Base-by-base conservation (phyloP, 2,329 filamentous ascomycete genomes). In the Ceratocystis variospora region DNA sequence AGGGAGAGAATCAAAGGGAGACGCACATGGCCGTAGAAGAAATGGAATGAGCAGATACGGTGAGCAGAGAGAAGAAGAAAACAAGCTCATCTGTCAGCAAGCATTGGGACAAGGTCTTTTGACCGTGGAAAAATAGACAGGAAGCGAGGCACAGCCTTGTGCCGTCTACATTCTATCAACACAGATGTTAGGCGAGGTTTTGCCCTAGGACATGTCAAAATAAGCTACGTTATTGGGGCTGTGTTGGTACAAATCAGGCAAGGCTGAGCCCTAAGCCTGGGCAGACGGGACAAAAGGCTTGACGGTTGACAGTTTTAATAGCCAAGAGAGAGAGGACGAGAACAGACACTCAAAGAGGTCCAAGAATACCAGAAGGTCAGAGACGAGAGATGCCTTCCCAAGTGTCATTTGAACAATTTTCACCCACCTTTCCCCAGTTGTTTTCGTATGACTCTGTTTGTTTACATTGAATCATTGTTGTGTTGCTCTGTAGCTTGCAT, bases 201-300 rank as follows among this genome's bases (percentile, higher is more conserved):
- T 33, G 28, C 53, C 53, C 53, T 59, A 31, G 53, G 28, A 59
- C 33, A 37, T 59, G 53, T 59, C 53, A 59, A 59, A 59, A 59
- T 59, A 59, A 59, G 53, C 53, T 59, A 59, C 53, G 53, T 59
- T 59, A 59, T 59, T 59, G 53, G 17, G 53, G 53, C 53, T 59
- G 53, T 59, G 53, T 59, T 59, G 28, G 12, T 59, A 25, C 53
- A 50, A 50, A 50, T 4, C 25, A 37, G 53, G 17, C 53, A 59
- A 33, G 28, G 53, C 53, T 33, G 53, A 59, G n/a, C 53, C 19
- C 15, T 25, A 41, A 50, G 46, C n/a, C 46, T 19, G 53, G 12
- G 8, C 28, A 33, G 2, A 5, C 48, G 48, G 28, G 53, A 59
- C 8, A 31, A 8, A n/a, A 22, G 28, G 53, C 53, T 59, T 59